A percentile compares a stretch with the other conserved stretches of the same genome.
phyloP scores from a whole-genome alignment of 176 grass and related monocot species.

The Tuctoria greenei region DNA sequence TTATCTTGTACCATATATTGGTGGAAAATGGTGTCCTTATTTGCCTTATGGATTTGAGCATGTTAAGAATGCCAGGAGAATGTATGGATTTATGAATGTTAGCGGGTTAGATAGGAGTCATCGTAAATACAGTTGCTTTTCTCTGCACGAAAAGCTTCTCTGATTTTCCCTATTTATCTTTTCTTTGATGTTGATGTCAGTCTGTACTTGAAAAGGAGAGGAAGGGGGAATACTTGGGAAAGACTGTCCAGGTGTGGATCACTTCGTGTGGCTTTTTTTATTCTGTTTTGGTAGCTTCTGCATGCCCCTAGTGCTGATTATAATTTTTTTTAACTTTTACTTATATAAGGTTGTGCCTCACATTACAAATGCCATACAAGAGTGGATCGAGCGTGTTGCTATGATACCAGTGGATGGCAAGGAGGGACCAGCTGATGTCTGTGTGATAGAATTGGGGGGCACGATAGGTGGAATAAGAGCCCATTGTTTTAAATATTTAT shows the following conservation, averaged over 20 bases:
- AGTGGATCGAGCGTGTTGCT: slow-evolving; percentile 67
- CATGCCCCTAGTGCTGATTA: slow-evolving; percentile 29
- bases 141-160: slow-evolving; percentile 20
- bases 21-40: slow-evolving; percentile 18
- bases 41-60: slow-evolving; percentile 7
- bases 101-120: slow-evolving; percentile 6
- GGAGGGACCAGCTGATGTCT: slow-evolving; percentile 71
- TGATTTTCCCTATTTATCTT: slow-evolving; percentile 18
- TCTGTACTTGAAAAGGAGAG: slow-evolving; percentile 74
- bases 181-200: slow-evolving; percentile 44
- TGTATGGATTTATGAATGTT: slow-evolving; percentile 16
- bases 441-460: slow-evolving; percentile 69
- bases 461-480: slow-evolving; percentile 50
- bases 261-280: slow-evolving; percentile 3
- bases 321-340: not conserved
- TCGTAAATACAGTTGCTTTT: slow-evolving; percentile 31
- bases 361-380: slow-evolving; percentile 84
- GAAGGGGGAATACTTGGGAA: slow-evolving; percentile 71
- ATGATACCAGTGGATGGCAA: slow-evolving; percentile 70
- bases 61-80: slow-evolving; percentile 5
- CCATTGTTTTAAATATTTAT: not conserved
- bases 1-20: slow-evolving; percentile 22
- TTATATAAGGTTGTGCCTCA: slow-evolving; percentile 63
- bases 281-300: slow-evolving; percentile 19
- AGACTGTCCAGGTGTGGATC: slow-evolving; percentile 63